Evolutionary conservation across 176 grass and related monocot species (phyloP).

Genomic region (bread wheat (Triticum aestivum)): IWGSC_CS_RefSeq_v2.1 NC_057801.1:620702396-620702895

Average conservation of each 20-base stretch:
- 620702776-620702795: conserved; percentile 43
- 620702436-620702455: not conserved
- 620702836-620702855: not conserved
- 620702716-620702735: not conserved
- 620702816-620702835: conserved; percentile 31
- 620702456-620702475: not conserved
- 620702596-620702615: not conserved
- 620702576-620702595: not conserved
- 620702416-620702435: not conserved
- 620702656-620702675: not conserved
- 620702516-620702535: not conserved
- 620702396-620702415: not conserved
- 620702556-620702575: not conserved
- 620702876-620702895: not conserved
- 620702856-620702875: not conserved
- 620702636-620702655: not conserved
- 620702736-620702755: conserved; percentile 40
- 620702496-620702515: not conserved
- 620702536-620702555: not conserved
- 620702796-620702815: conserved; percentile 66
- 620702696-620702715: conserved; percentile 40
- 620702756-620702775: conserved; percentile 63
- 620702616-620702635: not conserved
- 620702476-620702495: not conserved
- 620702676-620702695: conserved; percentile 42